A percentile compares a stretch with the other conserved stretches of the same genome.
Evolutionary conservation across 2,329 filamentous ascomycete species (phyloP).

Genomic region (Didymella glomerata): DNA sequence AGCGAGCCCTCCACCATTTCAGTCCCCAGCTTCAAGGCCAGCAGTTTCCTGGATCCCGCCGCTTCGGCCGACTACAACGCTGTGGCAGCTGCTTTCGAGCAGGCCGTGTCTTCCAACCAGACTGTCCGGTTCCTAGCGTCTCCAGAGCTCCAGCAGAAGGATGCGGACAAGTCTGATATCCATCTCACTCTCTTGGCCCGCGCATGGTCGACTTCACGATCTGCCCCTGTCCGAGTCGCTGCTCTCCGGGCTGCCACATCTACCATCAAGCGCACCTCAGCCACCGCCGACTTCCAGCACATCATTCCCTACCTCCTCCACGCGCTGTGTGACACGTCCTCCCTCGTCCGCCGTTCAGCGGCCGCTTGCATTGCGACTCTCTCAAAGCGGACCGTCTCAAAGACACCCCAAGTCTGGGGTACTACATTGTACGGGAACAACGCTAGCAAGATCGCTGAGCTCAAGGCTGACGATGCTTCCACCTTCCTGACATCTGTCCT

Average conservation of each 20-base stretch:
- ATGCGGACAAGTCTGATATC: conserved; percentile 67
- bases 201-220: conserved; percentile 76
- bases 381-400: conserved; percentile 26
- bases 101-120: conserved; percentile 36
- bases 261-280: conserved; percentile 44
- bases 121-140: conserved; percentile 60
- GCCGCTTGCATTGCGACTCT: conserved; percentile 65
- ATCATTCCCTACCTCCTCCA: conserved; percentile 82
- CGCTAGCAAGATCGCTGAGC: conserved; percentile 57
- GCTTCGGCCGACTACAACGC: conserved; percentile 41
- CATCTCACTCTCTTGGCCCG: conserved; percentile 79
- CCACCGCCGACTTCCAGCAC: conserved; percentile 73
- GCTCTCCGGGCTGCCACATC: conserved; percentile 68
- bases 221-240: conserved; percentile 71
- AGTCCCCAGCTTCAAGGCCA: conserved; percentile 37
- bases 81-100: conserved; percentile 40
- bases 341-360: conserved; percentile 78
- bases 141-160: conserved; percentile 63
- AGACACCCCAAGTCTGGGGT: conserved; percentile 35
- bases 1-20: conserved; percentile 24
- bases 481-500: conserved; percentile 70
- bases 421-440: conserved; percentile 66
- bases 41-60: conserved; percentile 38
- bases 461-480: conserved; percentile 68
- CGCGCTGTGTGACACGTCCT: conserved; percentile 77